Percentiles rank a stretch among this genome's conserved stretches.
Conservation (phyloP, 2,329 filamentous ascomycete genomes). For the Clarireedia monteithiana region DNA sequence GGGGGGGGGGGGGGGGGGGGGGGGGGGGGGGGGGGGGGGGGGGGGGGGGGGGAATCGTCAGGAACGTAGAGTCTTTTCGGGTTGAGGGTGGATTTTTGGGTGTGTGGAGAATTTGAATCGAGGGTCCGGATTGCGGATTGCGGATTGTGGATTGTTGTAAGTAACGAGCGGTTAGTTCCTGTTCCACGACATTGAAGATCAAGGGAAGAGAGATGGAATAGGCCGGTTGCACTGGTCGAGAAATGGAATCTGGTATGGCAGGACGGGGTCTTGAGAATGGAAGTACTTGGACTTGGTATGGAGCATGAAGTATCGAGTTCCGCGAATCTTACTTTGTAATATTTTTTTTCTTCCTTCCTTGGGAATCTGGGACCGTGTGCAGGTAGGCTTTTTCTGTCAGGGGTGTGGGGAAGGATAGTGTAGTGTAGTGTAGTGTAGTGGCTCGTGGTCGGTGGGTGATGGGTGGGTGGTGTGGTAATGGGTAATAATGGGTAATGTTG, state of each 20-base stretch:
- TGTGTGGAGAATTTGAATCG: constrained; percentile 7
- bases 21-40: too few relatives aligned
- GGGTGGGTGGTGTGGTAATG: constrained; percentile 1
- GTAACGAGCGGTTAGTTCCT: constrained; percentile 9
- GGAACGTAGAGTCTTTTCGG: constrained; percentile 19
- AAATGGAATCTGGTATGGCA: neutral
- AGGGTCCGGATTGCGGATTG: constrained; percentile 7
- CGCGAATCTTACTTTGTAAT: too few relatives aligned
- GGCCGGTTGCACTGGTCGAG: neutral
- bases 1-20: too few relatives aligned
- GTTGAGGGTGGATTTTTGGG: constrained; percentile 1
- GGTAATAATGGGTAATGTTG: neutral
- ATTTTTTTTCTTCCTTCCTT: neutral
- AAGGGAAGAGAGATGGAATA: constrained; percentile 6
- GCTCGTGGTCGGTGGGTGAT: too few relatives aligned
- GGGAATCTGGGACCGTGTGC: neutral
- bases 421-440: neutral
- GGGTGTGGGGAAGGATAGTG: neutral
- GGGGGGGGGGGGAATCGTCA: too few relatives aligned
- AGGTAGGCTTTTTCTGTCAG: neutral
- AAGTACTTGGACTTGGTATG: too few relatives aligned
- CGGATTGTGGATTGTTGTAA: constrained; percentile 7
- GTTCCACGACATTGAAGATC: constrained; percentile 10
- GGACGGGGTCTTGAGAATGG: neutral
- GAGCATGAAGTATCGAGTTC: too few relatives aligned